Conservation (phyloP, 306 rosid species). For the Trifolium pratense region DNA sequence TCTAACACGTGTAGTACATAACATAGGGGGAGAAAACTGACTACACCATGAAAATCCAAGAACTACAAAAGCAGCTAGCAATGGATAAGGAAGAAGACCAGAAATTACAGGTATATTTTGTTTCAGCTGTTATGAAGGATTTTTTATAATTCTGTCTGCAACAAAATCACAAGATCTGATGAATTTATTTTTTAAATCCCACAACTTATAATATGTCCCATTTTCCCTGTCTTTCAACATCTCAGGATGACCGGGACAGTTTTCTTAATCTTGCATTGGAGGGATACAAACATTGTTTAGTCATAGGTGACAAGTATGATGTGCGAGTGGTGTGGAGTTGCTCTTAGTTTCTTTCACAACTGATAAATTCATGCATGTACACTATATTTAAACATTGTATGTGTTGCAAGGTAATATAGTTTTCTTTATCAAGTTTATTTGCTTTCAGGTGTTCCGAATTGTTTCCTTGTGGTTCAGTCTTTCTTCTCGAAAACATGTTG, state of each 20-base stretch:
- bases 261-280: slow-evolving; percentile 88
- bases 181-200: slow-evolving; percentile 19
- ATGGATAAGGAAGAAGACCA: slow-evolving; percentile 92
- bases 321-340: slow-evolving; percentile 85
- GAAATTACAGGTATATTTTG: slow-evolving; percentile 72
- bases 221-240: slow-evolving; percentile 34
- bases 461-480: slow-evolving; percentile 91
- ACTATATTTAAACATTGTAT: slow-evolving; percentile 20
- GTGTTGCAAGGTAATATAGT: slow-evolving; percentile 13
- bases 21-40: slow-evolving; percentile 86
- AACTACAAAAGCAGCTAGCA: slow-evolving; percentile 88
- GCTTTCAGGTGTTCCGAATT: slow-evolving; percentile 83
- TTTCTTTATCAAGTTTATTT: slow-evolving; percentile 38
- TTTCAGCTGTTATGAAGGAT: slow-evolving; percentile 26
- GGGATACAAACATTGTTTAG: slow-evolving; percentile 83
- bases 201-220: not conserved
- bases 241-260: slow-evolving; percentile 92
- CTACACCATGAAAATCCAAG: slow-evolving; percentile 76
- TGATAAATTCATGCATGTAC: slow-evolving; percentile 10
- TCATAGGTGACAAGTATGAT: slow-evolving; percentile 83
- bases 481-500: slow-evolving; percentile 65
- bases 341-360: slow-evolving; percentile 36
- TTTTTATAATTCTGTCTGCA: slow-evolving; percentile 3
- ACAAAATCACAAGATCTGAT: slow-evolving; percentile 8
- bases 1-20: slow-evolving; percentile 22